Base-by-base conservation (phyloP, 2,329 filamentous ascomycete species). In the Harringtonia lauricola region DNA sequence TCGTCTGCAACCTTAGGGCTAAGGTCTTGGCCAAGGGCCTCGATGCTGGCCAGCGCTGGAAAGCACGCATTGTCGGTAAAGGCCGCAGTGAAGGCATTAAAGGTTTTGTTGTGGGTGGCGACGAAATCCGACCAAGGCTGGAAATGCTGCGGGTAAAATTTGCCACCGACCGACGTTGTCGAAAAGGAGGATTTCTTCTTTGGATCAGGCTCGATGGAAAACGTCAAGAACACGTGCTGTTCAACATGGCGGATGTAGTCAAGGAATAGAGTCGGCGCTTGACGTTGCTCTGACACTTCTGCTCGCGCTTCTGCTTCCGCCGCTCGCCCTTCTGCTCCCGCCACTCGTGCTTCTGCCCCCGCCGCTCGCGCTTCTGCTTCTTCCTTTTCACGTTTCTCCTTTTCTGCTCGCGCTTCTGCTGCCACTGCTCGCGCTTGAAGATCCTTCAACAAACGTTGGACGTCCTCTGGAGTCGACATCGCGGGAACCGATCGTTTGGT, bases 71-170 rank as follows among this genome's bases (percentile, higher is more conserved):
- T 7, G 10, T 39, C 36, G 36, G 12, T 24, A 39, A 44, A 36
- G 4, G 24, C 15, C n/a, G 21, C 12, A 2, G 17, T 7, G 3
- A 39, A 15, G 3, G 8, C 8, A 14, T 39, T 9, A 17, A 44
- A 41, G 1, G 13, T 22, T 7, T 15, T 18, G 2, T 22, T 14
- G 31, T 44, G 42, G 2, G 24, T 3, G 10, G 36, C 31, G 13
- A 24, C 13, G 19, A 44, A 44, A n/a, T 40, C 42, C 7, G 24
- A 18, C 42, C 42, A 44, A 2, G 36, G 37, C 18, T 30, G 33
- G 18, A 44, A 35, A 8, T 31, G 42, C n/a, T 24, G 18, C 13
- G 42, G 42, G 15, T 41, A 44, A 18, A n/a, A 41, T 14, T 14
- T 29, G 4, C 36, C 36, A 3, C 3, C 42, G 8, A 44, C 42